phyloP scores from a whole-genome alignment of 805 yeast genomes.

The Saccharomycopsis sp. region DNA sequence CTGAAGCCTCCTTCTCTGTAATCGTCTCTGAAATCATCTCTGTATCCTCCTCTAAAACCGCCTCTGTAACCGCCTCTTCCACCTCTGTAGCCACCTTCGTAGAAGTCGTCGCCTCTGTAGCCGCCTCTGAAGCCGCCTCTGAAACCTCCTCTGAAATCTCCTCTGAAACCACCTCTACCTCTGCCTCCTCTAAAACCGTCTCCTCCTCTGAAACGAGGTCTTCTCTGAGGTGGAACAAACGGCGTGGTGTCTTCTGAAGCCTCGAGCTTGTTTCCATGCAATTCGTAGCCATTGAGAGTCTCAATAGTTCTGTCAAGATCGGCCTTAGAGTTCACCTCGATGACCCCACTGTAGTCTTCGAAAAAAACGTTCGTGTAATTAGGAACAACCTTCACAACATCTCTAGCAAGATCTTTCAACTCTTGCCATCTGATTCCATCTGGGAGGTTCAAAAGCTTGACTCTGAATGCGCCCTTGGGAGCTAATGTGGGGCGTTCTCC shows the following conservation, averaged over 20 bases:
- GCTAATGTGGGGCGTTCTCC: constrained; percentile 4
- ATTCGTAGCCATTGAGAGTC: constrained; percentile 63
- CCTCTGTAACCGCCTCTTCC: constrained; percentile 45
- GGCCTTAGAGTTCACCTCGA: constrained; percentile 60
- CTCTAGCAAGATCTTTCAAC: constrained; percentile 83
- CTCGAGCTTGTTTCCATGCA: constrained; percentile 47
- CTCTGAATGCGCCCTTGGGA: constrained; percentile 67
- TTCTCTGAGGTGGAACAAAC: constrained; percentile 26
- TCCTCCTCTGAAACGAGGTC: background rate
- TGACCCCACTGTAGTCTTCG: constrained; percentile 25
- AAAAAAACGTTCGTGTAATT: constrained; percentile 14
- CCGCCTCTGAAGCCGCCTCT: constrained; percentile 34
- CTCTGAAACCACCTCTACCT: constrained; percentile 26
- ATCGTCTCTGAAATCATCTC: constrained; percentile 9
- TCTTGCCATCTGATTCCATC: constrained; percentile 83
- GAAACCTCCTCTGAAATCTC: constrained; percentile 27
- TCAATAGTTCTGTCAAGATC: constrained; percentile 69
- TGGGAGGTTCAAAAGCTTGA: constrained; percentile 62
- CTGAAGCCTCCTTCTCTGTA: constrained; percentile 12
- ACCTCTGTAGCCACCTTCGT: constrained; percentile 46
- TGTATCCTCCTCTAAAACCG: constrained; percentile 28
- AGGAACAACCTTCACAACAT: constrained; percentile 33
- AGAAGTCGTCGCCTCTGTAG: constrained; percentile 30
- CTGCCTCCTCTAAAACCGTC: constrained; percentile 4
- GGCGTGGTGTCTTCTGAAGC: constrained; percentile 30